These are phyloP conservation scores for Pyrenophora graminea DNA, from an alignment of 2,329 filamentous ascomycete species.

Conservation along the genomic window DNA sequence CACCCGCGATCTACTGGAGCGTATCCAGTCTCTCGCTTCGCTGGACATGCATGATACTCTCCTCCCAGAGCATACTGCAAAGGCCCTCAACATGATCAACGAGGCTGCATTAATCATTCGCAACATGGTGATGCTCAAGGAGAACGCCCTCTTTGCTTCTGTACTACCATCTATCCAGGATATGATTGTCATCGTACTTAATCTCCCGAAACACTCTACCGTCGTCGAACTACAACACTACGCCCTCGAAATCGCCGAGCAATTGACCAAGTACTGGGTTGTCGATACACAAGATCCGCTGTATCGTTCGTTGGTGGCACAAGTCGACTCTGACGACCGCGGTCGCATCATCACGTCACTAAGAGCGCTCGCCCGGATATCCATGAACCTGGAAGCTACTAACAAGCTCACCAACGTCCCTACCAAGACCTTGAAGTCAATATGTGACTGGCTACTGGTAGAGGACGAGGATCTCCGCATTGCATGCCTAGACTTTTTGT, in stretches of 20 bases:
- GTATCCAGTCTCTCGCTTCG: constrained; percentile 65
- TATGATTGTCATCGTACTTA: constrained; percentile 79
- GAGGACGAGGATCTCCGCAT: constrained; percentile 90
- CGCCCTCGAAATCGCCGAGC: constrained; percentile 87
- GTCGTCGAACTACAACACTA: constrained; percentile 88
- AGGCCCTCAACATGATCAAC: constrained; percentile 74
- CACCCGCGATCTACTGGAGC: constrained; percentile 72
- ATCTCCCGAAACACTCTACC: constrained; percentile 71
- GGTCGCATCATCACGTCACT: constrained; percentile 80
- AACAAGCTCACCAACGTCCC: constrained; percentile 78
- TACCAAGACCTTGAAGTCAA: constrained; percentile 64
- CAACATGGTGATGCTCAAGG: constrained; percentile 92
- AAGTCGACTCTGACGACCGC: constrained; percentile 66
- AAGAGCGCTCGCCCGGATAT: constrained; percentile 81
- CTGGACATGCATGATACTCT: constrained; percentile 69
- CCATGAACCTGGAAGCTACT: constrained; percentile 79
- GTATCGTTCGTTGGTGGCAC: constrained; percentile 71
- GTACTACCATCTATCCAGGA: constrained; percentile 77
- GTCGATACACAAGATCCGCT: constrained; percentile 75
- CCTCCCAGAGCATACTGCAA: constrained; percentile 70
- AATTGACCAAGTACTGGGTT: constrained; percentile 79
- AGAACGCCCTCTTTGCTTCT: constrained; percentile 83
- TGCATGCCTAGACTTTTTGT: constrained; percentile 89
- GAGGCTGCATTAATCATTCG: constrained; percentile 86
- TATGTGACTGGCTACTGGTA: constrained; percentile 74